These are phyloP conservation scores for Craterostigma plantagineum DNA, from an alignment of 257 asterid genomes.

Conservation along the genomic window DNA sequence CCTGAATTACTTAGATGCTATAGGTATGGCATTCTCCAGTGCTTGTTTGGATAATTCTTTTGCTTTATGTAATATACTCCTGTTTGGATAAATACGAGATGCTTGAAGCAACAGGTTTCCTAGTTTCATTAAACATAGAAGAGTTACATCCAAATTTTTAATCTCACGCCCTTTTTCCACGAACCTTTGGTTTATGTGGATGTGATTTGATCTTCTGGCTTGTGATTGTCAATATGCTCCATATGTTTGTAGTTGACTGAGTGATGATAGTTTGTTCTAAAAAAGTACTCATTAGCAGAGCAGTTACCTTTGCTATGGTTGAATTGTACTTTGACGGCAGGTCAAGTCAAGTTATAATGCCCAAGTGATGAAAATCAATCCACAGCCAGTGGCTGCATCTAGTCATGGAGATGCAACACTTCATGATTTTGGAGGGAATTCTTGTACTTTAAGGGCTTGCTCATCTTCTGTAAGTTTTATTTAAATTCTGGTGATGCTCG, in stretches of 20 bases:
- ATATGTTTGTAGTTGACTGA: too few species aligned
- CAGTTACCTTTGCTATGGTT: background rate
- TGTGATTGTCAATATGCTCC: too few species aligned
- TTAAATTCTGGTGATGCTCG: constrained; percentile 5
- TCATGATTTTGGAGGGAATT: constrained; percentile 20
- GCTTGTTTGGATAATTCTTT: background rate
- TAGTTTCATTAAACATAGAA: too few species aligned
- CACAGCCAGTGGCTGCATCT: constrained; percentile 15
- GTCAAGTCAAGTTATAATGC: constrained; percentile 15
- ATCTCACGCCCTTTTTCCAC: too few species aligned
- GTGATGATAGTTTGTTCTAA: too few species aligned
- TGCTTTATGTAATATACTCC: background rate
- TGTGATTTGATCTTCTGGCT: too few species aligned
- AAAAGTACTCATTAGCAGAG: too few species aligned
- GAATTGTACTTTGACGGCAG: constrained; percentile 16
- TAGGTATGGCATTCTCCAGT: too few species aligned
- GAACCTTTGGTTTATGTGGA: too few species aligned
- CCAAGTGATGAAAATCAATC: constrained; percentile 19
- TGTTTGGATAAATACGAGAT: too few species aligned
- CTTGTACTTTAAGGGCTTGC: constrained; percentile 31
- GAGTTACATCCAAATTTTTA: too few species aligned
- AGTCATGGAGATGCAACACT: constrained; percentile 13
- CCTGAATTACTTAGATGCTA: background rate
- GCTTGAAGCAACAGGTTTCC: too few species aligned
- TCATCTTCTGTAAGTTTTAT: constrained; percentile 41